These are phyloP conservation scores for Fusarium brachygibbosum DNA, from an alignment of 2,329 filamentous ascomycete genomes.

Conservation along the genomic window DNA sequence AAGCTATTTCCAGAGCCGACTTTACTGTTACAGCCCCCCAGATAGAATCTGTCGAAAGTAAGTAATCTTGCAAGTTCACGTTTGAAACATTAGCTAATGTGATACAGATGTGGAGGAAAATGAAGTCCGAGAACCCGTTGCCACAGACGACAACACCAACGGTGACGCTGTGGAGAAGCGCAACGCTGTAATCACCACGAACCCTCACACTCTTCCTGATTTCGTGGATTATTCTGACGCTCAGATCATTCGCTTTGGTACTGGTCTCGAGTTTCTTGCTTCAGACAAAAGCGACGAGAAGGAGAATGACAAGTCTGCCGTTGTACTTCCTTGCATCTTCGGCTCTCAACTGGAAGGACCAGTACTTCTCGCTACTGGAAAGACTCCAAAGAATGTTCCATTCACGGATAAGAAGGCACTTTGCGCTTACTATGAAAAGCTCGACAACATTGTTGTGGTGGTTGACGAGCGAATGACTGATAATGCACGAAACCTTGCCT, in stretches of 20 bases:
- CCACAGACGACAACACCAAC: background rate
- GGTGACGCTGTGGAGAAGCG: background rate
- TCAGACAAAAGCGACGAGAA: background rate
- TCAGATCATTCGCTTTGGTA: constrained; percentile 7
- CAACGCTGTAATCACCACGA: background rate
- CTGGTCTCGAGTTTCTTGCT: constrained; percentile 1
- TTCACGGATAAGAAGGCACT: background rate
- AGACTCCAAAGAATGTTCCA: background rate
- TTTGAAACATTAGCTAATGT: background rate
- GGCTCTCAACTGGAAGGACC: constrained; percentile 17
- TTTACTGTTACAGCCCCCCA: background rate
- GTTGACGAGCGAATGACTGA: constrained; percentile 25
- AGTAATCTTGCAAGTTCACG: rapidly evolving
- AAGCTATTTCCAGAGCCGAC: constrained; percentile 12
- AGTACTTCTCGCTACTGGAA: background rate
- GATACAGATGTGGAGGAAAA: rapidly evolving
- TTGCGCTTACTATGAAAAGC: constrained; percentile 1
- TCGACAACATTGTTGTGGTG: background rate
- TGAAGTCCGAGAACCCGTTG: rapidly evolving
- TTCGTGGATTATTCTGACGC: background rate
- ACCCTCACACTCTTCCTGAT: background rate
- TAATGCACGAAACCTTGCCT: constrained; percentile 23
- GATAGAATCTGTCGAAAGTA: background rate
- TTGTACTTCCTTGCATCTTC: constrained; percentile 24
- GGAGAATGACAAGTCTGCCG: background rate